These are phyloP conservation scores for Friedmanniomyces simplex DNA, from an alignment of 495 filamentous ascomycete species.

Conservation along the genomic window DNA sequence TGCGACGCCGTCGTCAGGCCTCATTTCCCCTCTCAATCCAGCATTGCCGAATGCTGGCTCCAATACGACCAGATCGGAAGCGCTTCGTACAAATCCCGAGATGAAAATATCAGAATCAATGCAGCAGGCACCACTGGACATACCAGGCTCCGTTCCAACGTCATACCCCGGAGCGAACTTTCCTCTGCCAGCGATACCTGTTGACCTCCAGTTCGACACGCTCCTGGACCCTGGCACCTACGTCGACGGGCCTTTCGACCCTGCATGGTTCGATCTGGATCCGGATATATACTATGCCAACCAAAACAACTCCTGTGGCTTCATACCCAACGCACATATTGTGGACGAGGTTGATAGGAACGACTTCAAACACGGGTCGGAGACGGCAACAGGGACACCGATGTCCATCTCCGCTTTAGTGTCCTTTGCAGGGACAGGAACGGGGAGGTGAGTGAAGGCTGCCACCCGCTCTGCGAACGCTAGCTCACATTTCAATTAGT, in stretches of 20 bases:
- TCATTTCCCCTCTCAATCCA: no score
- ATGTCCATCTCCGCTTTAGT: background rate
- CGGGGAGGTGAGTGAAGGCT: background rate
- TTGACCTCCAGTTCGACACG: background rate
- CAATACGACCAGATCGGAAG: no score
- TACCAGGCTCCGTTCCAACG: background rate
- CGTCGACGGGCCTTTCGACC: constrained; percentile 9
- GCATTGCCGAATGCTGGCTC: no score
- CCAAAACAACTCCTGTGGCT: constrained; percentile 16
- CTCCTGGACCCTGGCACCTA: background rate
- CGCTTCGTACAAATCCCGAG: background rate
- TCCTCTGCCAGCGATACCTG: background rate
- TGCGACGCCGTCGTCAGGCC: no score
- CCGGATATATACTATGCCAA: constrained; percentile 7
- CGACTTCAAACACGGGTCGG: background rate
- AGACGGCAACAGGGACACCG: constrained; percentile 1
- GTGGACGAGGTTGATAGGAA: constrained; percentile 16
- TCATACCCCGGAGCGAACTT: background rate
- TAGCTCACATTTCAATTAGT: background rate
- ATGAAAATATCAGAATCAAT: background rate
- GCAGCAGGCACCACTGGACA: background rate
- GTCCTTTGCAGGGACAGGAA: background rate
- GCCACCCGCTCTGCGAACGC: background rate
- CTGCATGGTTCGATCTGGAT: constrained; percentile 16
- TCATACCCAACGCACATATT: constrained; percentile 14